Evolutionary conservation across 2,329 filamentous ascomycete genomes (phyloP).

Genomic region (Calonectria hongkongensis): DNA sequence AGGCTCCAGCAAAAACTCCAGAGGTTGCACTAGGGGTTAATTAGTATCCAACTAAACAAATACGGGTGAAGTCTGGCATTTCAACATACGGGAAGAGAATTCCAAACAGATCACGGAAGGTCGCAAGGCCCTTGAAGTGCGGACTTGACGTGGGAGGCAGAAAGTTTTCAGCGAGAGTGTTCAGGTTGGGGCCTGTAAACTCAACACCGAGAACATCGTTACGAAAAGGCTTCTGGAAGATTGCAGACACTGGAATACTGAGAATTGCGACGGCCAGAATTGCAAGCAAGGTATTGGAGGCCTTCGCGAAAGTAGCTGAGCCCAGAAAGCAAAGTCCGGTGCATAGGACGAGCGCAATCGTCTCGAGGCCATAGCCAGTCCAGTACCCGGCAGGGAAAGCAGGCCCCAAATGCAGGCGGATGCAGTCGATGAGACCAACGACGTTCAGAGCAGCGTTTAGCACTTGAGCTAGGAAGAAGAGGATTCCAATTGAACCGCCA

Average conservation of each 20-base stretch:
- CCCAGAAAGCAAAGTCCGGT: constrained; percentile 86
- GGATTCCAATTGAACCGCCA: constrained; percentile 89
- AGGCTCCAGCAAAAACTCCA: constrained; percentile 82
- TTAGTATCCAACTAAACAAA: constrained; percentile 51
- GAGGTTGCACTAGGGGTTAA: constrained; percentile 65
- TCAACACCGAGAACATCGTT: constrained; percentile 78
- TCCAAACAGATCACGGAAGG: constrained; percentile 88
- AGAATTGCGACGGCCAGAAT: constrained; percentile 83
- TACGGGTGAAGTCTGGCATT: neutral
- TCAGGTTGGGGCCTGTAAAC: constrained; percentile 85
- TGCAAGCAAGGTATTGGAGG: constrained; percentile 84
- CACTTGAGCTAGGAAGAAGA: constrained; percentile 93
- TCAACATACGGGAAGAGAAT: constrained; percentile 81
- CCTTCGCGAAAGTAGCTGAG: constrained; percentile 86
- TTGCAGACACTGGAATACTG: constrained; percentile 87
- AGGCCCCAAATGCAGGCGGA: constrained; percentile 83
- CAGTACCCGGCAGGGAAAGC: constrained; percentile 83
- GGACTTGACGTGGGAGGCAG: constrained; percentile 80
- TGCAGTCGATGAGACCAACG: constrained; percentile 88
- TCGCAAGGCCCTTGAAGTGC: constrained; percentile 78
- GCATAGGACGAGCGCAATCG: constrained; percentile 81
- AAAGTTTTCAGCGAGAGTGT: constrained; percentile 84
- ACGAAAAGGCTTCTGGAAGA: constrained; percentile 80
- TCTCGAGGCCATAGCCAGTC: constrained; percentile 86
- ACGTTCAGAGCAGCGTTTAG: constrained; percentile 92